Base-by-base conservation (phyloP, 331 rosid genomes). In the Pyrus hybrid region DNA sequence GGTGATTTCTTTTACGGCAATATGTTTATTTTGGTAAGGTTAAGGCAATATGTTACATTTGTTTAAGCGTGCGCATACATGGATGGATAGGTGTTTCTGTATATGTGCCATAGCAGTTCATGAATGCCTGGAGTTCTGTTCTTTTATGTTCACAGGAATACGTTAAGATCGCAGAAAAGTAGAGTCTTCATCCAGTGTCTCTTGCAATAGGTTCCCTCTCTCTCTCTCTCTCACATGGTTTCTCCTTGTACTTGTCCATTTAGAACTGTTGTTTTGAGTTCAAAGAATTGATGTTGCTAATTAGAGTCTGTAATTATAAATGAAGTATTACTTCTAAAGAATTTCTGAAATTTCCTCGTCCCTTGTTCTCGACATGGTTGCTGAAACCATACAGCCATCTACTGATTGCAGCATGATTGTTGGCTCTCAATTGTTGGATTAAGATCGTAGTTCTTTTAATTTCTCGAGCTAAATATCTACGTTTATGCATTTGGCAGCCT, bases 121-220 rank as follows among this genome's bases (percentile, higher is more conserved):
- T 70, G 74, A 58, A 58, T 58, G 2, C 25, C 67, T 26, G 35
- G 12, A 26, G 67, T 26, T 71, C 2, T 68, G 28, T 30, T 68
- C 21, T 80, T 76, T 53, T 68, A 58, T 58, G 58, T 77, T 70
- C 80, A 81, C 91, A 93, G 98, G 95, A 88, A 49, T 91, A 91
- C 87, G 67, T 90, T 51, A 73, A 72, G 53, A 77, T 86, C 77
- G 88, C 97, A 30, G 71, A 73, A 80, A 79, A 77, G 73, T 80
- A 83, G 75, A 88, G 88, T 69, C 80, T 93, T 73, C 93, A 91
- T 86, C 98, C 97, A 22, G 91, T 87, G 25, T 86, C 96, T 64
- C 91, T 93, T 63, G 93, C 98, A 69, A 86, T 93, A 74, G 98
- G 98, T 93, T 77, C 56, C 89, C 17, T 56, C 58, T 30, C 64